These are phyloP conservation scores for Russula vinacea DNA, from an alignment of 768 basidiomycete genomes.

Conservation along the genomic window DNA sequence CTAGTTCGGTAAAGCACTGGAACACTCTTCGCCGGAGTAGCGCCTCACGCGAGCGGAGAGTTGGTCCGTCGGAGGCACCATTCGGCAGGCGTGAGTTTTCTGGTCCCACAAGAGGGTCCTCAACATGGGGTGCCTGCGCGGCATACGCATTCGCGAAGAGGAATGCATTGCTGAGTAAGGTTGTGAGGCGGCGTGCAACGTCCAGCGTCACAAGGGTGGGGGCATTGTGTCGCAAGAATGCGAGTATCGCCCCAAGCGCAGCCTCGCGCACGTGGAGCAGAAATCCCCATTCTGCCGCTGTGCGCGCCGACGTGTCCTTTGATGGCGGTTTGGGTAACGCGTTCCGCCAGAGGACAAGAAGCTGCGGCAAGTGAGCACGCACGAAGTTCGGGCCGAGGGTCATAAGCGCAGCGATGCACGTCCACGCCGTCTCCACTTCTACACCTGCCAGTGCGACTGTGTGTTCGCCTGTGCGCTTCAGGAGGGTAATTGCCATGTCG, in stretches of 20 bases:
- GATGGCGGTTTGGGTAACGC: conserved; percentile 92
- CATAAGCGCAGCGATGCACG: conserved; percentile 85
- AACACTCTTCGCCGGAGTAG: conserved; percentile 81
- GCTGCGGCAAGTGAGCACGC: conserved; percentile 86
- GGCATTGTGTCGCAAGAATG: conserved; percentile 80
- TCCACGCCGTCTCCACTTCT: conserved; percentile 95
- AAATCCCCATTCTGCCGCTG: conserved; percentile 83
- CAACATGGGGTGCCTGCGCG: conserved; percentile 51
- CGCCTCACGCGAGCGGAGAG: conserved; percentile 74
- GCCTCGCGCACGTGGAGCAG: conserved; percentile 87
- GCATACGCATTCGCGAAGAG: conserved; percentile 84
- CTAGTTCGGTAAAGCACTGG: conserved; percentile 84
- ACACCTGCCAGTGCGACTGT: conserved; percentile 76
- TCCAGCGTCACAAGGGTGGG: conserved; percentile 80
- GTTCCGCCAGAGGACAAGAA: conserved; percentile 95
- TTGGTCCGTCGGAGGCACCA: conserved; percentile 44
- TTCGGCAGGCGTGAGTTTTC: conserved; percentile 33
- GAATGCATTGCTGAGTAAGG: conserved; percentile 85
- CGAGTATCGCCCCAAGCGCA: conserved; percentile 82
- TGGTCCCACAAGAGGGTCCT: conserved; percentile 51
- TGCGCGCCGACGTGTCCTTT: conserved; percentile 75
- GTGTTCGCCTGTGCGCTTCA: conserved; percentile 90
- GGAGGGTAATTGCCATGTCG: conserved; percentile 83
- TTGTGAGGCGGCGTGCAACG: conserved; percentile 83
- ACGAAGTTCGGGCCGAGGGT: conserved; percentile 91